A percentile compares a stretch with the other conserved stretches of the same genome.
Conservation (phyloP, 495 filamentous ascomycete species). For the Penicillium bialowiezense region DNA sequence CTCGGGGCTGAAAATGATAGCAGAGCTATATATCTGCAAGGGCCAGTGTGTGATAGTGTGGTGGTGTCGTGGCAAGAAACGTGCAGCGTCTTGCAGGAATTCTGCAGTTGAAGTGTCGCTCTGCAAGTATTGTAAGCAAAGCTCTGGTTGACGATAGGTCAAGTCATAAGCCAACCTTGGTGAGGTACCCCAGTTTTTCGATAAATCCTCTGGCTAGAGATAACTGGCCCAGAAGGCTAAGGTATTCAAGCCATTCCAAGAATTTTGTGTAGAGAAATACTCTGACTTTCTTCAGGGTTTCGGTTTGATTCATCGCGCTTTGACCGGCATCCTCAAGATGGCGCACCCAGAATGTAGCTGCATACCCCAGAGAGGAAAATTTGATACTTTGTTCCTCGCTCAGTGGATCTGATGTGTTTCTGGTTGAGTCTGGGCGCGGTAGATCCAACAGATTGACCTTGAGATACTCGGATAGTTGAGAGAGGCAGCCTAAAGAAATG, state of each 20-base stretch:
- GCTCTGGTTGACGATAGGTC: too few species aligned
- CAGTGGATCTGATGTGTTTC: too few species aligned
- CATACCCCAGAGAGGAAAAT: conserved; percentile 14
- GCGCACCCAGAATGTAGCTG: conserved; percentile 19
- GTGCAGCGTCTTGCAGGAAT: too few species aligned
- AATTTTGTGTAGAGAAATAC: conserved; percentile 15
- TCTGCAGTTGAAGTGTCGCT: too few species aligned
- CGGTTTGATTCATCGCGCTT: neutral
- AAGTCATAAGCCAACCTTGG: too few species aligned
- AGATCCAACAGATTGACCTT: conserved; percentile 18
- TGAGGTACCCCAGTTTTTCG: too few species aligned
- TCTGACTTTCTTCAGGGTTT: conserved; percentile 4
- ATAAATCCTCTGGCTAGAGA: too few species aligned
- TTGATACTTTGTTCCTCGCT: too few species aligned
- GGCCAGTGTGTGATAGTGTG: conserved; percentile 16
- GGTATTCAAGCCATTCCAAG: conserved; percentile 28
- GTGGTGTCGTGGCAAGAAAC: too few species aligned
- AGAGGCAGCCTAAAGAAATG: conserved; percentile 16
- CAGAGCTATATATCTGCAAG: conserved; percentile 17
- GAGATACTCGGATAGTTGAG: conserved; percentile 14
- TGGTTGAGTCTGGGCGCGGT: conserved; percentile 4
- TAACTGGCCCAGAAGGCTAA: conserved; percentile 19
- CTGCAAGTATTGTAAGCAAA: conserved; percentile 17
- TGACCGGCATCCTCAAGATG: neutral
- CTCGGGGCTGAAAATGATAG: conserved; percentile 14